Evolutionary conservation across 257 asterid genomes (phyloP), one percentile per base, ranked within the genome.

Genomic region (Capsicum chinense): DNA sequence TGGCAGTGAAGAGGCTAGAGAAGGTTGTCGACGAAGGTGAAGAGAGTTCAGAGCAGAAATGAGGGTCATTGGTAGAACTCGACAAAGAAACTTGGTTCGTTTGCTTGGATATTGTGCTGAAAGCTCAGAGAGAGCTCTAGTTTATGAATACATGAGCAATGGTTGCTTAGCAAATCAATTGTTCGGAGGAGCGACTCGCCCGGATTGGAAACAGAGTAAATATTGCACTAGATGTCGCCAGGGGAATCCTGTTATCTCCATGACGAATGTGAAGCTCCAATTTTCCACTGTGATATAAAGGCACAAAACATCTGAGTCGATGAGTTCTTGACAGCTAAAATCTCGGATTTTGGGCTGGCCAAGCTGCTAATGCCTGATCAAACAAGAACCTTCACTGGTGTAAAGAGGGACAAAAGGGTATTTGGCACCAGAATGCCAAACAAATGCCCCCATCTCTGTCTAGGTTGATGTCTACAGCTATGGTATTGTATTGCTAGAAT

Each of bases 1-100:
- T 87, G 5, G 87, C 85, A 42, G 89, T 87, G 56, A 87, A 87
- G 50, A 81, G 83, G 80, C 80, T 87, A 26, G 87, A 87, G 63
- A 87, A 87, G 60, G 76, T 87, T 5, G 85, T 87, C 39, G 88
- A 83, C 35, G 89, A 87, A 26, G 89, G 89, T 35, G 89, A 87
- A 73, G 85, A 64, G 89, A 87, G 58, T 87, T 87, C 62, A 79
- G 79, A 3, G 82, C 87, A 15, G 85, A 87, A 76, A 84, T 81
- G 87, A 81, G 4, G 68, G 76, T 81, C 39, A 87, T 87, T 81
- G 87, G 87, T 63, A 84, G 85, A 64, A 81, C 87, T 39, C 87
- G 85, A 14, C 89, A 87, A 79, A 76, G 13, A 68, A 87, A 87
- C 73, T 73, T 87, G 79, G 85, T 87, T 48, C 82, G 87, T 17